Evolutionary conservation across 164 flowering plant species (phyloP), one percentile per base, ranked within the genome.

Genomic region (Kingdonia uniflora): DNA sequence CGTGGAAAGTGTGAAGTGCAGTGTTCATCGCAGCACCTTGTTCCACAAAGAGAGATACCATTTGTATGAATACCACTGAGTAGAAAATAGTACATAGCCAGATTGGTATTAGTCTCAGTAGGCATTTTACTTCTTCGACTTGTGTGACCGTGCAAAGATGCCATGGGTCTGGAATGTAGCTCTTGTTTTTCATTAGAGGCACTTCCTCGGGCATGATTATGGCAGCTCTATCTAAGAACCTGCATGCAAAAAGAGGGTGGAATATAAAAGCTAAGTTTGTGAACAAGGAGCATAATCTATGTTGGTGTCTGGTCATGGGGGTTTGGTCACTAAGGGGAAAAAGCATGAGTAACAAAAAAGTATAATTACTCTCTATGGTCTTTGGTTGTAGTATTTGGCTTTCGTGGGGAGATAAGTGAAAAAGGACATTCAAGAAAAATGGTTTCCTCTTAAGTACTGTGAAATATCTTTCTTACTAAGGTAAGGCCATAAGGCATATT

Each of bases 41-140:
- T 47, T 81, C 87, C 1, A 84, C 87, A 41, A 81, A 84, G 6
- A 84, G 76, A 4, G 92, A 81, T 0, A 83, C 74, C 92, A 81
- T 81, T 53, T 84, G 92, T 16, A 87, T 81, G 76, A 77, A 84
- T 13, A 77, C 81, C 0, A 79, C 83, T 0, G 85, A 79, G 77
- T 77, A 81, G 17, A 81, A 57, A 3, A 84, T 84, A 0, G 85
- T 79, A 73, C 87, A 84, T 4, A 79, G 66, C 92, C 92, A 84
- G 12, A 84, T 78, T 1, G 92, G 92, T 16, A 81, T 74, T 23
- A 84, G 73, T 42, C 85, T 70, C 15, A 84, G 60, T 14, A 84
- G 65, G 76, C 82, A 81, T 59, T 84, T 84, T 6, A 79, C 85
- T 73, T 84, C 87, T 61, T 84, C 92, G 1, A 84, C 84, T 64